phyloP scores from a whole-genome alignment of 495 filamentous ascomycete genomes.

The Staphylotrichum tortipilum region DNA sequence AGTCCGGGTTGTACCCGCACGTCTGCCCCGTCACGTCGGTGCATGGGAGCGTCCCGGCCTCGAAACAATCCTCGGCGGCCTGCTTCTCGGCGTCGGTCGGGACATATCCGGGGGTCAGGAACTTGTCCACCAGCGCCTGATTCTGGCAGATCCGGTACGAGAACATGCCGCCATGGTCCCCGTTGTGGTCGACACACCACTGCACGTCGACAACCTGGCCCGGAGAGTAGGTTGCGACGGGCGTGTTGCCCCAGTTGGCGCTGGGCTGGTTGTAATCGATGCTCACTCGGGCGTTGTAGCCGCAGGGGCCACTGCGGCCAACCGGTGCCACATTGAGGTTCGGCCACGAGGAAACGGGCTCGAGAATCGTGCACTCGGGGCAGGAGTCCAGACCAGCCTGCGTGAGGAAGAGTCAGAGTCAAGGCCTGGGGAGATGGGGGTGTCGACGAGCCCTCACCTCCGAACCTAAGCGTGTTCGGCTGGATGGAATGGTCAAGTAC shows the following conservation, averaged over 20 bases:
- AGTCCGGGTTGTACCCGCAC: constrained; percentile 47
- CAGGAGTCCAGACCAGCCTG: constrained; percentile 45
- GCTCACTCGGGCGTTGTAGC: constrained; percentile 48
- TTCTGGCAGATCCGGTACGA: constrained; percentile 48
- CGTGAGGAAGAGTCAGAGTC: not conserved
- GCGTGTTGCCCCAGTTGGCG: constrained; percentile 35
- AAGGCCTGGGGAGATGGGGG: too few species aligned
- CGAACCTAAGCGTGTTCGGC: constrained; percentile 39
- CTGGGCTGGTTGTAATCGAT: constrained; percentile 48
- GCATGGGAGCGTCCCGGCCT: constrained; percentile 40
- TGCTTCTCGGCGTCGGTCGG: constrained; percentile 49
- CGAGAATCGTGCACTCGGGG: constrained; percentile 50
- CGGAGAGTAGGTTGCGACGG: constrained; percentile 39
- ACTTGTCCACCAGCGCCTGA: constrained; percentile 43
- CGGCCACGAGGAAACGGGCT: constrained; percentile 46
- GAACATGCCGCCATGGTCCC: constrained; percentile 54
- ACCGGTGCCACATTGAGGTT: constrained; percentile 38
- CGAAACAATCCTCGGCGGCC: constrained; percentile 46
- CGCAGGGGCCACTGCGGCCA: constrained; percentile 46
- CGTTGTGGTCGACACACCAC: constrained; percentile 53
- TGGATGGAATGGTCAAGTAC: constrained; percentile 39
- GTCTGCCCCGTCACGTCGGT: constrained; percentile 44
- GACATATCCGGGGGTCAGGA: constrained; percentile 41
- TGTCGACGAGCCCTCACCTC: constrained; percentile 34
- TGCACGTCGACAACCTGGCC: constrained; percentile 42